Percentiles rank a stretch among this genome's conserved stretches.
Evolutionary conservation across 257 asterid species (phyloP).

Genomic region (Nicotiana paniculata): DNA sequence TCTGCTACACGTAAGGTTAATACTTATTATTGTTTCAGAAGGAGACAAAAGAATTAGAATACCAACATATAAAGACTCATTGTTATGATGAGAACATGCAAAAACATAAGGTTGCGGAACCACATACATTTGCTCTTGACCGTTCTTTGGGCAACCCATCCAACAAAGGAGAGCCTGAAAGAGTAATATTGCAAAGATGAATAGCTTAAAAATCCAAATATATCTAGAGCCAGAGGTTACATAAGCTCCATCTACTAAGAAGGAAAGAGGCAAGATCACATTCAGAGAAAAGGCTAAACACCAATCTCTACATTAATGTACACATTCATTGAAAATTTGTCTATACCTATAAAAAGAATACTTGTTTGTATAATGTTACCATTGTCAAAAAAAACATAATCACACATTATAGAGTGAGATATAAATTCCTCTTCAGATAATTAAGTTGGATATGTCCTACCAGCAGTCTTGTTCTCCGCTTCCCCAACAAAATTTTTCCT

Average conservation of each 20-base stretch:
- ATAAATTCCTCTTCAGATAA: slow-evolving; percentile 10
- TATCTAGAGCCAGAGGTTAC: background rate
- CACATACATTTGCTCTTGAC: slow-evolving; percentile 32
- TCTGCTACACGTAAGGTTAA: slow-evolving; percentile 34
- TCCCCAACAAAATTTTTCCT: slow-evolving; percentile 30
- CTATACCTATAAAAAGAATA: background rate
- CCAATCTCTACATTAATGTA: background rate
- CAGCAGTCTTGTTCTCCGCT: slow-evolving; percentile 38
- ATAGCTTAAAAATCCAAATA: slow-evolving; percentile 1
- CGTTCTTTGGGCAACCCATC: slow-evolving; percentile 35
- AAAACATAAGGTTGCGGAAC: background rate
- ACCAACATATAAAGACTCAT: background rate
- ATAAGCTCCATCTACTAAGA: background rate
- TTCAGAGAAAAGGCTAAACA: background rate
- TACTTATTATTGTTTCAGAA: background rate
- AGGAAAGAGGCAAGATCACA: background rate
- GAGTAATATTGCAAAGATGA: background rate
- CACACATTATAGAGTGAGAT: background rate
- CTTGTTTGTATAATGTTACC: background rate
- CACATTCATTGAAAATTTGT: background rate
- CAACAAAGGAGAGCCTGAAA: slow-evolving; percentile 40
- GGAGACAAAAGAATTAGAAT: background rate
- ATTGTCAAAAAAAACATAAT: background rate
- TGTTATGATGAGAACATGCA: background rate
- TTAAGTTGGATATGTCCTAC: slow-evolving; percentile 35